These are phyloP conservation scores for Chytriomyces sp. DNA, from an alignment of 192 early-diverging fungal genomes.

Conservation along the genomic window DNA sequence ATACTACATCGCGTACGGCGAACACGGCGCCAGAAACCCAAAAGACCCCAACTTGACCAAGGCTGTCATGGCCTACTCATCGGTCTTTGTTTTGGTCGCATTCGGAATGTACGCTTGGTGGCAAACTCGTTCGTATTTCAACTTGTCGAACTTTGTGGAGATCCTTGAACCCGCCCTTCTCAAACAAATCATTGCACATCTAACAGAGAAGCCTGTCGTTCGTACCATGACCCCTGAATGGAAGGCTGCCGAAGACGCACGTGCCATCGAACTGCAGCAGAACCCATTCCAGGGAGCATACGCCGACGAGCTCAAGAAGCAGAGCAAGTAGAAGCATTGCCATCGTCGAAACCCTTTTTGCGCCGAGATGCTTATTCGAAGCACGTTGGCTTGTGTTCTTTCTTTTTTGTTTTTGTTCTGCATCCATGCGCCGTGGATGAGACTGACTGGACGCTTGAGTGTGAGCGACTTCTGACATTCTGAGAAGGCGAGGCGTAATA, in stretches of 20 bases:
- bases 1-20: slow-evolving; percentile 95
- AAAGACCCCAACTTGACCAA: slow-evolving; percentile 69
- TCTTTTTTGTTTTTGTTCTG: no score
- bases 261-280: slow-evolving; percentile 51
- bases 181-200: neutral
- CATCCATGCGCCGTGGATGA: no score
- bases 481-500: no score
- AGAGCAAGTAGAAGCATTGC: slow-evolving; percentile 9
- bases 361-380: no score
- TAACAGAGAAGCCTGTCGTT: slow-evolving; percentile 43
- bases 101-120: slow-evolving; percentile 55
- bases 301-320: slow-evolving; percentile 44
- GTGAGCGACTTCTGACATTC: no score
- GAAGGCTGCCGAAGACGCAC: slow-evolving; percentile 47
- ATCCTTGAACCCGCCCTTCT: neutral
- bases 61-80: slow-evolving; percentile 60
- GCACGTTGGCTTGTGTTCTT: no score
- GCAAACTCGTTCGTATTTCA: slow-evolving; percentile 36
- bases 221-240: slow-evolving; percentile 53
- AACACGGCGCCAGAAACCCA: slow-evolving; percentile 86
- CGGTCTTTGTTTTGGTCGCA: slow-evolving; percentile 64
- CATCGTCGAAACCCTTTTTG: no score
- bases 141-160: neutral
- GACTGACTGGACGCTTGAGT: no score
- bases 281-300: slow-evolving; percentile 58